Evolutionary conservation across 148 eudicot genomes (phyloP).

Genomic region (Rhododendron griersonianum): DNA sequence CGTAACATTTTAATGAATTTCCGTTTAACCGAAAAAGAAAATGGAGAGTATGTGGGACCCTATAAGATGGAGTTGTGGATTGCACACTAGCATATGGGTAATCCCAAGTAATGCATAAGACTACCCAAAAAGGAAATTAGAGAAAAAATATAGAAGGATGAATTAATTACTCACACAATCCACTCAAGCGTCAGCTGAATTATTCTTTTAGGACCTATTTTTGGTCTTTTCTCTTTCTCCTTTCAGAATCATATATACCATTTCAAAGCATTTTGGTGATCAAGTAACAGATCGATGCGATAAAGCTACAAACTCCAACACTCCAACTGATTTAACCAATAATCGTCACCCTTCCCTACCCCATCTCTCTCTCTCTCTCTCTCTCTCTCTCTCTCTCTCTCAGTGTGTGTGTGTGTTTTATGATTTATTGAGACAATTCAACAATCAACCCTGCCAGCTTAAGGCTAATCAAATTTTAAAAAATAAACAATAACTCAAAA

Average conservation of each 20-base stretch:
- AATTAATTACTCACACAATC: not conserved
- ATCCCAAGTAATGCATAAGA: too few relatives aligned
- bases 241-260: not conserved
- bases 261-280: not conserved
- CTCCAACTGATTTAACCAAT: constrained; percentile 6
- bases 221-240: not conserved
- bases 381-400: not conserved
- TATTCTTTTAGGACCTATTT: too few relatives aligned
- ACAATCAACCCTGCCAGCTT: not conserved
- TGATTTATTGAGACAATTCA: too few relatives aligned
- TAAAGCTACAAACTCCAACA: not conserved
- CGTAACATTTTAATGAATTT: too few relatives aligned
- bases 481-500: not conserved
- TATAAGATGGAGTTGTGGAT: not conserved
- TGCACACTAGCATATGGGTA: too few relatives aligned
- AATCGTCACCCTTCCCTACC: not conserved
- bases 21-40: too few relatives aligned
- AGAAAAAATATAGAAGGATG: not conserved
- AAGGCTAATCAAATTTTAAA: not conserved
- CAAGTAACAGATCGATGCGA: not conserved
- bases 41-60: not conserved
- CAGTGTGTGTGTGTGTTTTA: too few relatives aligned
- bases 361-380: not conserved
- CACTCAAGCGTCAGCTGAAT: not conserved
- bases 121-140: not conserved